phyloP scores from a whole-genome alignment of 352 stramenopile species.

The Phytophthora crassamura region DNA sequence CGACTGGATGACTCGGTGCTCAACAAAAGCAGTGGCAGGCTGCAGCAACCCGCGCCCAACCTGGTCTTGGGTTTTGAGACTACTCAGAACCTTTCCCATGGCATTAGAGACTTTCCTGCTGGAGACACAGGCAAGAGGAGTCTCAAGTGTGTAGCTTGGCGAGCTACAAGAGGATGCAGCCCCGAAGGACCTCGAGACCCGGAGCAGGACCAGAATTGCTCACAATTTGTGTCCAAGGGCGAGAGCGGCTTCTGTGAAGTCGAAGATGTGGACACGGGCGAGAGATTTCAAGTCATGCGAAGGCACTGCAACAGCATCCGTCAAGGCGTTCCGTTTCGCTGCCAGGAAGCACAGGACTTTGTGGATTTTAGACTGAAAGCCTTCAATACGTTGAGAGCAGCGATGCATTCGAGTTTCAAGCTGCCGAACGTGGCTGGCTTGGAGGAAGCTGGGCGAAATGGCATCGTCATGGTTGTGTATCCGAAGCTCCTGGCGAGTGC shows the following conservation, averaged over 20 bases:
- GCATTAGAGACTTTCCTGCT: slow-evolving; percentile 8
- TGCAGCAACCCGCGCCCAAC: background rate
- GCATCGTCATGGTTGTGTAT: slow-evolving; percentile 73
- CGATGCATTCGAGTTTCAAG: background rate
- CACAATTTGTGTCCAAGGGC: slow-evolving; percentile 34
- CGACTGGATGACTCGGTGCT: slow-evolving; percentile 8
- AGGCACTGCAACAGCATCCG: slow-evolving; percentile 52
- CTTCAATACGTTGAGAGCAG: background rate
- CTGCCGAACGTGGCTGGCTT: slow-evolving; percentile 5
- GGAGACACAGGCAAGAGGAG: slow-evolving; percentile 4
- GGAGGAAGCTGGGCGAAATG: background rate
- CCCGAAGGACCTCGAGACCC: slow-evolving; percentile 47
- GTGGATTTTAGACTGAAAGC: slow-evolving; percentile 50
- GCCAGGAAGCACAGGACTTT: slow-evolving; percentile 56
- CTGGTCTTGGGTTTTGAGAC: background rate
- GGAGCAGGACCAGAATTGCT: slow-evolving; percentile 49
- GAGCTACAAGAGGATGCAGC: slow-evolving; percentile 49
- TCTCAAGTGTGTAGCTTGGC: slow-evolving; percentile 71
- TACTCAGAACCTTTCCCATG: too few species aligned
- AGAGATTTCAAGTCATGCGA: slow-evolving; percentile 72
- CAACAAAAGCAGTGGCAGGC: background rate
- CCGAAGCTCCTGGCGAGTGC: slow-evolving; percentile 66
- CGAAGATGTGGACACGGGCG: slow-evolving; percentile 47
- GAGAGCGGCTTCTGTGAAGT: slow-evolving; percentile 70
- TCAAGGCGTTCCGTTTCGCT: slow-evolving; percentile 47